Conservation (phyloP, 352 stramenopile genomes). For the Phytophthora pisi region DNA sequence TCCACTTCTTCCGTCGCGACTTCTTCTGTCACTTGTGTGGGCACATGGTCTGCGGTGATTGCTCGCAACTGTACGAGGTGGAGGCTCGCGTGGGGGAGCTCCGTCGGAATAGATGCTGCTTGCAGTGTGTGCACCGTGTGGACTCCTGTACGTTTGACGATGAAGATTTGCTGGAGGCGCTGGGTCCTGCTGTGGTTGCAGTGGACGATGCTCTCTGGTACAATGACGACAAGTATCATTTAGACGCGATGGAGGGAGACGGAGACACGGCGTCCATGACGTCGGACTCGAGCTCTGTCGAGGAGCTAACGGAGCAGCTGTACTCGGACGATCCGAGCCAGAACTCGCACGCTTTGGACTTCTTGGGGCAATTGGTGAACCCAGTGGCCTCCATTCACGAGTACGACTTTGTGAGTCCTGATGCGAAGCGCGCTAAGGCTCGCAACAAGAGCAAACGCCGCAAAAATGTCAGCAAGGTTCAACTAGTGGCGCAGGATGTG, state of each 20-base stretch:
- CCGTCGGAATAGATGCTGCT: slow-evolving; percentile 45
- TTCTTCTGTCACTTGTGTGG: slow-evolving; percentile 59
- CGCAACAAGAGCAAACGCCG: slow-evolving; percentile 18
- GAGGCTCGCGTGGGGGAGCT: slow-evolving; percentile 45
- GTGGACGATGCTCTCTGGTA: slow-evolving; percentile 55
- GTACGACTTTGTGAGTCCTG: slow-evolving; percentile 34
- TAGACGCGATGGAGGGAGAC: slow-evolving; percentile 29
- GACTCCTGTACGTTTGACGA: slow-evolving; percentile 55
- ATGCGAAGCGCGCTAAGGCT: slow-evolving; percentile 15
- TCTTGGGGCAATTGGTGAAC: slow-evolving; percentile 48
- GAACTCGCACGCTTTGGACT: slow-evolving; percentile 51
- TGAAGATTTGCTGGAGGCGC: slow-evolving; percentile 47
- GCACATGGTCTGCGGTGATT: slow-evolving; percentile 47
- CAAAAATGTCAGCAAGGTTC: slow-evolving; percentile 29
- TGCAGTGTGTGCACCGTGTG: slow-evolving; percentile 53
- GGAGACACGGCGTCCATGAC: slow-evolving; percentile 44
- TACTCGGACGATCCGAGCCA: slow-evolving; percentile 49
- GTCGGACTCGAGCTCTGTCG: slow-evolving; percentile 39
- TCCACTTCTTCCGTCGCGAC: slow-evolving; percentile 45
- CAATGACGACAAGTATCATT: slow-evolving; percentile 42
- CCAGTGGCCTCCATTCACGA: slow-evolving; percentile 8
- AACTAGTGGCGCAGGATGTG: slow-evolving; percentile 43
- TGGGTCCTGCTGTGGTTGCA: slow-evolving; percentile 51
- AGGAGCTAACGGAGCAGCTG: slow-evolving; percentile 46
- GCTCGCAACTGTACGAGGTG: slow-evolving; percentile 48